Evolutionary conservation across 305 asterid species (phyloP).

Genomic region (Euphrasia arctica): DNA sequence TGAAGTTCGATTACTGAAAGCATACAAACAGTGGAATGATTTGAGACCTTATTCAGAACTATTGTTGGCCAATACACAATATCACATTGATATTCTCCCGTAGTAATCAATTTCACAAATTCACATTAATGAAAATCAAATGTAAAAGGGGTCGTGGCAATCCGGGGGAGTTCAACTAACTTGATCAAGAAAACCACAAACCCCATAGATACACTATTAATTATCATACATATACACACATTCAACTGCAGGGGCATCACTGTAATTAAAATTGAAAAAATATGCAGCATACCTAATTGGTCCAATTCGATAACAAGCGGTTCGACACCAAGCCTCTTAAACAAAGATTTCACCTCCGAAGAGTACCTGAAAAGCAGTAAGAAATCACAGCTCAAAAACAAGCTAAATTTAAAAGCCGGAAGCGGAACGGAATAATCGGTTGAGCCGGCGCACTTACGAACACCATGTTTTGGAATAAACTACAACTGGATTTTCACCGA

Average conservation of each 20-base stretch:
- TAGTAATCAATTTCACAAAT: neutral
- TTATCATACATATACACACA: neutral
- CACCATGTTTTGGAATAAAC: conserved; percentile 78
- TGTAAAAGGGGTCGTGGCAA: too few species aligned
- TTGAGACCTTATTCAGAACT: too few species aligned
- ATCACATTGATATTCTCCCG: neutral
- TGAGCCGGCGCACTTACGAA: conserved; percentile 42
- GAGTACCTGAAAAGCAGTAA: conserved; percentile 47
- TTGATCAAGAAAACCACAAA: neutral
- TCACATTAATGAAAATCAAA: too few species aligned
- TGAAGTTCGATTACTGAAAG: neutral
- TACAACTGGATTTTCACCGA: conserved; percentile 59
- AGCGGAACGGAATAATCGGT: neutral
- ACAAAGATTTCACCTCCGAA: conserved; percentile 59
- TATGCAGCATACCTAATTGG: conserved; percentile 47
- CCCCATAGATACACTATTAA: neutral
- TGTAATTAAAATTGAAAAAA: neutral
- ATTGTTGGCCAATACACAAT: too few species aligned
- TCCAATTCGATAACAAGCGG: conserved; percentile 73
- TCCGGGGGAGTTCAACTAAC: too few species aligned
- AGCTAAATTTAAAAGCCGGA: too few species aligned
- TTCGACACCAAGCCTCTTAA: conserved; percentile 64
- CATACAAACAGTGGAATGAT: neutral
- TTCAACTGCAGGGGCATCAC: neutral
- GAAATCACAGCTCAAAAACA: too few species aligned